These are phyloP conservation scores for Lichtheimia corymbifera DNA, from an alignment of 371 early-diverging fungal genomes.

Conservation along the genomic window DNA sequence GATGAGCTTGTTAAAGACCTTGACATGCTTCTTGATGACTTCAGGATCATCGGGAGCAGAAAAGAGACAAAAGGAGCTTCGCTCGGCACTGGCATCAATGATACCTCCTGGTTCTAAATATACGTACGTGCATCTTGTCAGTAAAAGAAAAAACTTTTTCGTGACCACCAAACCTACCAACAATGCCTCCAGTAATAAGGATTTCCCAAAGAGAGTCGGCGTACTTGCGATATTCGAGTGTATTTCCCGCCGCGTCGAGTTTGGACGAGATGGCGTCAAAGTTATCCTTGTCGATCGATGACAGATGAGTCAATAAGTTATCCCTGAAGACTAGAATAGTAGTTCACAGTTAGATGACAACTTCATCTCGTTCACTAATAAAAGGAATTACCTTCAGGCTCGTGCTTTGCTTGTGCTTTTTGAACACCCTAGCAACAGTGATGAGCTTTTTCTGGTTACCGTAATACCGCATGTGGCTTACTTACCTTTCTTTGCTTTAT, in stretches of 20 bases:
- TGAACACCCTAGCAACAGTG: constrained; percentile 64
- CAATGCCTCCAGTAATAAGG: constrained; percentile 86
- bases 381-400: constrained; percentile 68
- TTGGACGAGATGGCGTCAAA: constrained; percentile 70
- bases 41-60: constrained; percentile 69
- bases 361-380: background rate
- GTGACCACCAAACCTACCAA: constrained; percentile 50
- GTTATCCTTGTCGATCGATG: constrained; percentile 62
- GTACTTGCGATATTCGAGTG: constrained; percentile 92
- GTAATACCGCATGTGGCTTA: background rate
- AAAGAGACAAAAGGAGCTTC: constrained; percentile 87
- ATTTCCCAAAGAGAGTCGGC: constrained; percentile 92
- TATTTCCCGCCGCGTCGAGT: constrained; percentile 83
- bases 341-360: background rate
- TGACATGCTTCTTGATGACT: constrained; percentile 75
- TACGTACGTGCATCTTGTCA: background rate
- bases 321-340: constrained; percentile 69
- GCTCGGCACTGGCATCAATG: constrained; percentile 74
- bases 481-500: constrained; percentile 78
- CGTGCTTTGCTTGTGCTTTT: constrained; percentile 85
- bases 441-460: constrained; percentile 1
- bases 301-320: constrained; percentile 66
- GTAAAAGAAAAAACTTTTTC: too few relatives aligned
- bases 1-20: constrained; percentile 82
- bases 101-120: constrained; percentile 83